Evolutionary conservation across 139 green algal genomes (phyloP).

Genomic region (Edaphochlamys debaryana): DNA sequence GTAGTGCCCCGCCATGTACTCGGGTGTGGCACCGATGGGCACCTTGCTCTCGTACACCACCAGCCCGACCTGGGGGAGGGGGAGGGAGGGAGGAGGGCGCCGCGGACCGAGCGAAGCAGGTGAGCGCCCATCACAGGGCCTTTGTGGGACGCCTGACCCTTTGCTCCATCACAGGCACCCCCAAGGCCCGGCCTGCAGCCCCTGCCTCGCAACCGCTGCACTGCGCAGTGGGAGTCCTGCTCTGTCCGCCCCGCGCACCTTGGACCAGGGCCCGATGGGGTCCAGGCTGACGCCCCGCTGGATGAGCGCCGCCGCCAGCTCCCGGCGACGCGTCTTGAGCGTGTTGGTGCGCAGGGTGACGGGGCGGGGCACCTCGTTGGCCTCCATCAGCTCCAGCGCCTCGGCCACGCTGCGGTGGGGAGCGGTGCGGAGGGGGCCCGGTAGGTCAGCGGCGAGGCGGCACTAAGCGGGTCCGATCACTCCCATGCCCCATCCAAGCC

Average conservation of each 20-base stretch:
- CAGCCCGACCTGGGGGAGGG: slow-evolving; percentile 68
- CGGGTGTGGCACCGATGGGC: slow-evolving; percentile 97
- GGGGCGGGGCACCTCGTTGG: slow-evolving; percentile 79
- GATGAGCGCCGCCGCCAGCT: slow-evolving; percentile 96
- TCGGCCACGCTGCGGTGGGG: slow-evolving; percentile 59
- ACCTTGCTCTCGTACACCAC: slow-evolving; percentile 98
- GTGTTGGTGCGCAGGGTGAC: slow-evolving; percentile 85
- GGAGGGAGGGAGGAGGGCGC: background rate
- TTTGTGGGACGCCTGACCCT: no score
- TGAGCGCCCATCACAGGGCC: no score
- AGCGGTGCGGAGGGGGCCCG: no score
- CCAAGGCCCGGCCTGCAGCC: background rate
- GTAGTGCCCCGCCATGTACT: slow-evolving; percentile 99
- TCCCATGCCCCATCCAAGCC: no score
- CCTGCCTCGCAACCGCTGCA: no score
- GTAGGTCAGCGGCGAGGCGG: no score
- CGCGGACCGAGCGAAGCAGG: no score
- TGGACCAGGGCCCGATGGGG: slow-evolving; percentile 96
- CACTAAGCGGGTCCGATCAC: no score
- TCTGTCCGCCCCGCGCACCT: slow-evolving; percentile 67
- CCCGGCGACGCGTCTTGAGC: slow-evolving; percentile 90
- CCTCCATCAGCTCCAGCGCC: slow-evolving; percentile 88
- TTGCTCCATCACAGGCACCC: no score
- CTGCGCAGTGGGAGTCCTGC: no score
- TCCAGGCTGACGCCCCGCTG: slow-evolving; percentile 98